Base-by-base conservation (phyloP, 2,329 filamentous ascomycete species). In the Fusarium mundagurra region DNA sequence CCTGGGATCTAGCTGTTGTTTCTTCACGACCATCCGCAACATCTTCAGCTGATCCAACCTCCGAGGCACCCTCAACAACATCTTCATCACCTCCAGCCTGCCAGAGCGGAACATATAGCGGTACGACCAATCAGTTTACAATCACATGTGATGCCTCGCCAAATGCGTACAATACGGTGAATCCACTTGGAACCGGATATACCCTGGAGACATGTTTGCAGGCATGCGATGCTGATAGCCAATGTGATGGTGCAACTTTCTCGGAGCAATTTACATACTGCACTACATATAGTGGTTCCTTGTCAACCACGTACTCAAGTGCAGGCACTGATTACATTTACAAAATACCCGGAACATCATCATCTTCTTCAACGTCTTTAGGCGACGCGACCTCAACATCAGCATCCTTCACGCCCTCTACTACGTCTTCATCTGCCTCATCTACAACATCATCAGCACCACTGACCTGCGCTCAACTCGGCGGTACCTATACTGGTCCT, bases 81-180 rank as follows among this genome's bases (percentile, higher is more conserved):
- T n/a, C 36, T 10, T 6, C 13, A n/a, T 2, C 39, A 16, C 13
- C 39, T 43, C 22, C 39, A 10, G 13, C 22, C 14, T 43, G 41
- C 14, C 41, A 43, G 5, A 16, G 13, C 11, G 41, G 41, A 24
- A 43, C 41, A 13, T 10, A 16, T 4, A 8, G 14, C 10, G 41
- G 41, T 9, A 17, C 22, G 1, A 16, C 16, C 13, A 43, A 24
- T 10, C 41, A 43, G 41, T 43, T 43, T 43, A 10, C 3, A 24
- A 14, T 43, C 0, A 43, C 22, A 43, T 43, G 41, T 17, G 22
- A 6, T 16, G 3, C 2, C 22, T n/a, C 13, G 13, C 39, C 22
- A 2, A 43, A n/a, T 16, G 3, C 2, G 2, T 43, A 43, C 8
- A n/a, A 4, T 16, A n/a, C 8, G 5, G 0, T 43, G 3, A 6